A percentile compares a stretch with the other conserved stretches of the same genome.
phyloP scores from a whole-genome alignment of 2,329 filamentous ascomycete genomes.

The Sclerotinia sclerotiorum region DNA sequence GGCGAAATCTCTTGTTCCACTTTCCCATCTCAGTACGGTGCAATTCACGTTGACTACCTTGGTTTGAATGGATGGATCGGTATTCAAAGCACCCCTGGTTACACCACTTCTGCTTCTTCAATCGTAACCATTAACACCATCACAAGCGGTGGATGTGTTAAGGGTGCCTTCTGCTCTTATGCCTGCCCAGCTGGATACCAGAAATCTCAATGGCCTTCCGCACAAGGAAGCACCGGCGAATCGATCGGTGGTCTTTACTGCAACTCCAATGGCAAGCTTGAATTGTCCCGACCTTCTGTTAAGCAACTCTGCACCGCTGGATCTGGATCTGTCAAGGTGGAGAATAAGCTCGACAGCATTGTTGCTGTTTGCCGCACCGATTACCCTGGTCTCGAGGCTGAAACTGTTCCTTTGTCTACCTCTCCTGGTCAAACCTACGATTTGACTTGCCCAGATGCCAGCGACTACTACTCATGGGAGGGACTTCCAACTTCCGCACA shows the following conservation, averaged over 20 bases:
- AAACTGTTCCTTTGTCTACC: slow-evolving; percentile 75
- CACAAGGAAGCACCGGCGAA: slow-evolving; percentile 77
- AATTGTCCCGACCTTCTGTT: slow-evolving; percentile 68
- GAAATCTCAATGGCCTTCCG: slow-evolving; percentile 83
- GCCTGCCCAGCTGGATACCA: slow-evolving; percentile 88
- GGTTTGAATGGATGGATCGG: slow-evolving; percentile 74
- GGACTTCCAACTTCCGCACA: slow-evolving; percentile 78
- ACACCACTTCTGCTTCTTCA: slow-evolving; percentile 47
- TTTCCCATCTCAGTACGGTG: slow-evolving; percentile 82
- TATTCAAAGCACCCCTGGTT: slow-evolving; percentile 64
- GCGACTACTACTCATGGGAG: slow-evolving; percentile 76
- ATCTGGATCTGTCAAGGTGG: slow-evolving; percentile 63
- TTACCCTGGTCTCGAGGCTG: slow-evolving; percentile 88
- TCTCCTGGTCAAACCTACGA: slow-evolving; percentile 56
- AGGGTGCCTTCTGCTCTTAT: slow-evolving; percentile 82
- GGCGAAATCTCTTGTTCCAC: slow-evolving; percentile 67
- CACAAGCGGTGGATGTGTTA: slow-evolving; percentile 59
- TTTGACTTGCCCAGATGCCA: slow-evolving; percentile 71
- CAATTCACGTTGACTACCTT: slow-evolving; percentile 68
- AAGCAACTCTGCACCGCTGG: slow-evolving; percentile 75
- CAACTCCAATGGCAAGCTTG: slow-evolving; percentile 68
- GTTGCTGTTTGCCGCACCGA: slow-evolving; percentile 89
- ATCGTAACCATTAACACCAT: slow-evolving; percentile 68
- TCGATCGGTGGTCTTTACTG: slow-evolving; percentile 88
- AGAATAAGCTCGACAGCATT: slow-evolving; percentile 68